Percentiles rank a stretch among this genome's conserved stretches.
These are phyloP conservation scores for Tolypocladium amazonense DNA, from an alignment of 2,329 filamentous ascomycete species.

Conservation along the genomic window DNA sequence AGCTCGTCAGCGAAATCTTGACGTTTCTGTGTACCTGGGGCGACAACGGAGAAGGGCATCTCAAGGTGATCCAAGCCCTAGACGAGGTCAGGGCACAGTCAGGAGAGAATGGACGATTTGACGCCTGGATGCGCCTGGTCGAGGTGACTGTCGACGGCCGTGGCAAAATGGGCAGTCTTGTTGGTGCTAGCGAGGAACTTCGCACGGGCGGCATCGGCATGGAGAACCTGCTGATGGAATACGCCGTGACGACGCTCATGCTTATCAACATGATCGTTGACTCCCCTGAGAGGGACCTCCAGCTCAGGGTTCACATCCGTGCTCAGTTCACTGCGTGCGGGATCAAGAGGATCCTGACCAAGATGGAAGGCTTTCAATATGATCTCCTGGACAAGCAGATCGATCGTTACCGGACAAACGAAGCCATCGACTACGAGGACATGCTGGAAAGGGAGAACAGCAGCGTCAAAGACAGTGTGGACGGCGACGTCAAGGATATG, in stretches of 20 bases:
- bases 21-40: constrained; percentile 96
- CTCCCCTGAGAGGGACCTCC: constrained; percentile 77
- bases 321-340: constrained; percentile 95
- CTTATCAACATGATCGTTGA: constrained; percentile 96
- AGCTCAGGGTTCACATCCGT: constrained; percentile 85
- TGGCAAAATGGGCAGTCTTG: constrained; percentile 96
- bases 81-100: constrained; percentile 82
- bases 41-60: constrained; percentile 69
- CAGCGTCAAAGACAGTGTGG: constrained; percentile 79
- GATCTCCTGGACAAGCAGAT: constrained; percentile 98
- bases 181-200: constrained; percentile 92
- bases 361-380: constrained; percentile 98
- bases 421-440: constrained; percentile 97
- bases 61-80: constrained; percentile 88
- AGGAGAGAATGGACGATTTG: constrained; percentile 89
- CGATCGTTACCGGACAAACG: constrained; percentile 83
- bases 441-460: constrained; percentile 84
- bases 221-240: constrained; percentile 99
- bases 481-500: constrained; percentile 81
- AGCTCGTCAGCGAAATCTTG: constrained; percentile 89
- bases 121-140: constrained; percentile 97
- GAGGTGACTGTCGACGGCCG: constrained; percentile 95
- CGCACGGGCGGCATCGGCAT: constrained; percentile 94
- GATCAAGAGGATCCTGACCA: constrained; percentile 84
- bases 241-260: constrained; percentile 88